These are phyloP conservation scores for Podaxis sp. DNA, from an alignment of 768 basidiomycete genomes.

Conservation along the genomic window DNA sequence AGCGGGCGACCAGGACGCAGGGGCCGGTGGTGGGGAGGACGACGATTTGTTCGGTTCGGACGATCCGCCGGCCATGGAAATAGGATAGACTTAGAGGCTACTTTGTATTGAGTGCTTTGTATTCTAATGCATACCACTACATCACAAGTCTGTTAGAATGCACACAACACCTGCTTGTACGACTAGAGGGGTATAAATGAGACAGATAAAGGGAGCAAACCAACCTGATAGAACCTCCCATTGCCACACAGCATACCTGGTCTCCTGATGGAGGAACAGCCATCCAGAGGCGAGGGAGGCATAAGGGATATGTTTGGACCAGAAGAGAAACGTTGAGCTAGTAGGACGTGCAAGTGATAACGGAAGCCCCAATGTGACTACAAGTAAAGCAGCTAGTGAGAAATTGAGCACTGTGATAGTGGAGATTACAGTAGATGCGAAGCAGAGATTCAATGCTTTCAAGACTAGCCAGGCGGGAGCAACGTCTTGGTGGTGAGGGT, in stretches of 20 bases:
- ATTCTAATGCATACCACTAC: constrained; percentile 9
- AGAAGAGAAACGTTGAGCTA: constrained; percentile 20
- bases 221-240: constrained; percentile 81
- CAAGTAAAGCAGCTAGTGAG: constrained; percentile 76
- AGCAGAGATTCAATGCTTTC: constrained; percentile 75
- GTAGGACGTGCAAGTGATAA: constrained; percentile 46
- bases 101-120: neutral
- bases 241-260: constrained; percentile 58
- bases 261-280: constrained; percentile 46
- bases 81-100: constrained; percentile 1
- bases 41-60: constrained; percentile 50
- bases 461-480: constrained; percentile 50
- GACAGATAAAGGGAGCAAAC: constrained; percentile 80
- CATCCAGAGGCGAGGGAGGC: constrained; percentile 53
- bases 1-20: constrained; percentile 29
- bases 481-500: constrained; percentile 20
- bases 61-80: constrained; percentile 38
- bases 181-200: constrained; percentile 74
- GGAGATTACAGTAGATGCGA: constrained; percentile 83
- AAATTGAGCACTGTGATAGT: constrained; percentile 90
- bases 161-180: constrained; percentile 67
- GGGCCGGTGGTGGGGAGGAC: constrained; percentile 31
- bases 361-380: constrained; percentile 63
- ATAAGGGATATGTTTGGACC: constrained; percentile 37
- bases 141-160: constrained; percentile 31